Base-by-base conservation (phyloP, 352 stramenopile species). In the Phytophthora cactorum region DNA sequence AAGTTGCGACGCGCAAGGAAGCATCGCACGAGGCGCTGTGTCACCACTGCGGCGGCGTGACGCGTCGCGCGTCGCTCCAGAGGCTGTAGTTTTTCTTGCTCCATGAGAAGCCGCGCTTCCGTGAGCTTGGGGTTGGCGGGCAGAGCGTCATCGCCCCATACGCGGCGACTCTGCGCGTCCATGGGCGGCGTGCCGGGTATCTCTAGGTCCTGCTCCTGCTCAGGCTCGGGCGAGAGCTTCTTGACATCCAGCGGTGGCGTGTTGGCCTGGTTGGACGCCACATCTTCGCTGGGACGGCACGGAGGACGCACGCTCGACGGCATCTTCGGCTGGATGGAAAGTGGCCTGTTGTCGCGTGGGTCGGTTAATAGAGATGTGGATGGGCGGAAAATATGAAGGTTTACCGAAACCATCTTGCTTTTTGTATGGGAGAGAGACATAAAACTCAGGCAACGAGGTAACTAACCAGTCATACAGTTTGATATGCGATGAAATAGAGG, bases 131-230 rank as follows among this genome's bases (percentile, higher is more conserved):
- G 61, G 44, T 59, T 74, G 25, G 56, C 44, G 12, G 34, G 49
- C 3, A 34, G 39, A 22, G 51, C 10, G 3, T 47, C 41, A 49
- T 71, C 49, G 3, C 66, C 66, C 79, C 79, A 88, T 1, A 69
- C 45, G 28, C 65, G 75, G 12, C 72, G 70, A 32, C 57, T 75
- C 27, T 72, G 72, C 7, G 64, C 64, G 54, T 80, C 62, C 49
- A 86, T 78, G 25, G 86, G 86, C 45, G 86, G 86, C n/a, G 86
- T 93, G 25, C 82, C 82, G 0, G 86, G 86, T 71, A 93, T 82
- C 7, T 84, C 68, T 25, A 69, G 29, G 12, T 78, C 67, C 6
- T 55, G 41, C 28, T 80, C 72, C 10, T 68, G 54, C 31, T 82
- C 75, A 6, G 59, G 68, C 57, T 81, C 55, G n/a, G 29, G 22